Percentiles rank a stretch among this genome's conserved stretches.
Evolutionary conservation across 2,329 filamentous ascomycete genomes (phyloP).

Genomic region (Exophiala xenobiotica): DNA sequence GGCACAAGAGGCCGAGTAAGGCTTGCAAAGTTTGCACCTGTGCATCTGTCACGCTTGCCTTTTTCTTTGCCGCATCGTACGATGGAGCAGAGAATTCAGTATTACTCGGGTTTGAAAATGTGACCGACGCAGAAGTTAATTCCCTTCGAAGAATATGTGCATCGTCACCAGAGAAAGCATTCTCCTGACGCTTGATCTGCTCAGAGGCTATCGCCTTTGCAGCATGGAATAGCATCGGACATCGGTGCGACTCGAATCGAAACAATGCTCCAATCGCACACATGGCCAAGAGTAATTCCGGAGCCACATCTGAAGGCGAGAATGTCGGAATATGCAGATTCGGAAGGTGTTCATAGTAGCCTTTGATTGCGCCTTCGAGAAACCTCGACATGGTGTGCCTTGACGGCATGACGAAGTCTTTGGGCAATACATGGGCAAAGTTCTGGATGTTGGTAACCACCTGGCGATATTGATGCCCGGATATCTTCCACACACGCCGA

Average conservation of each 20-base stretch:
- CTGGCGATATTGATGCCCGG: neutral
- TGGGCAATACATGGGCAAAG: neutral
- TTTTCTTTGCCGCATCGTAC: slow-evolving; percentile 51
- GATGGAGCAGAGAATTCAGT: too few relatives aligned
- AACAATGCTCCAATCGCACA: slow-evolving; percentile 58
- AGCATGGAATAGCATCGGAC: slow-evolving; percentile 51
- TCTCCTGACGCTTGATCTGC: slow-evolving; percentile 29
- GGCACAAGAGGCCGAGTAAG: neutral
- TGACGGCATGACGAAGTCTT: slow-evolving; percentile 63
- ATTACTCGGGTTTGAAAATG: neutral
- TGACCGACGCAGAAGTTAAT: too few relatives aligned
- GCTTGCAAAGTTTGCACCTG: slow-evolving; percentile 6
- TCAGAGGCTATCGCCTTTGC: slow-evolving; percentile 21
- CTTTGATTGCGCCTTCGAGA: slow-evolving; percentile 67
- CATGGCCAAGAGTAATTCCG: slow-evolving; percentile 67
- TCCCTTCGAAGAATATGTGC: too few relatives aligned
- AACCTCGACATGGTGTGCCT: slow-evolving; percentile 68
- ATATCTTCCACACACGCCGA: slow-evolving; percentile 7
- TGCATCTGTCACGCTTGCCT: slow-evolving; percentile 31
- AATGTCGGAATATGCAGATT: slow-evolving; percentile 69
- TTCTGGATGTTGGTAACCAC: neutral
- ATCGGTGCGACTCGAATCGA: slow-evolving; percentile 47
- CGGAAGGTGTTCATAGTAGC: slow-evolving; percentile 61
- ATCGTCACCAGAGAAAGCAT: slow-evolving; percentile 57
- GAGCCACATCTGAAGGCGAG: slow-evolving; percentile 61